phyloP scores from a whole-genome alignment of 108 stramenopile genomes.

The Nitzschia sp. region DNA sequence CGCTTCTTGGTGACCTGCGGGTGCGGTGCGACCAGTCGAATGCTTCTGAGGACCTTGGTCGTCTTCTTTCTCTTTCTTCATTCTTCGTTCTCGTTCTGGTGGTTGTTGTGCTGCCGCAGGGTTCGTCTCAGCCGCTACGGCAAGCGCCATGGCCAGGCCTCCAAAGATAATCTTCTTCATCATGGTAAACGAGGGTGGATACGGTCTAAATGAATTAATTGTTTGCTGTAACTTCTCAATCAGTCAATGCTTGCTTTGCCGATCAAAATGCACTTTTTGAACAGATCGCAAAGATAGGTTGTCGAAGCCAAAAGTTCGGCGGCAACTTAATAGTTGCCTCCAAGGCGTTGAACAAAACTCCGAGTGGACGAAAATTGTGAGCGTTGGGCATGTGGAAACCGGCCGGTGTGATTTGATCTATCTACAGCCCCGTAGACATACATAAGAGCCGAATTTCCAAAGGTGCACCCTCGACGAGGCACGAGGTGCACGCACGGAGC shows the following conservation, averaged over 20 bases:
- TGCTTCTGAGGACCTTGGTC: too few species aligned
- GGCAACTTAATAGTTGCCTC: too few species aligned
- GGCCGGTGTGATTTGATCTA: not conserved
- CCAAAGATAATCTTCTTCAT: slow-evolving; percentile 5
- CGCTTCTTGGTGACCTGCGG: too few species aligned
- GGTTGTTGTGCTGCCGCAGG: not conserved
- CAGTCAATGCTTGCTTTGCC: too few species aligned
- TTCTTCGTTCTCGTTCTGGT: not conserved
- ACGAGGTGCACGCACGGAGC: not conserved
- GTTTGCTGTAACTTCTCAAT: too few species aligned
- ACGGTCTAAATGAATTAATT: too few species aligned
- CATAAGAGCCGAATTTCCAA: not conserved
- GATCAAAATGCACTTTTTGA: too few species aligned
- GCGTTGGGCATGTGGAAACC: not conserved
- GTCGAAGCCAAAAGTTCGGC: not conserved
- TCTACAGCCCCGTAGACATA: not conserved
- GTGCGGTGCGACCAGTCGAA: too few species aligned
- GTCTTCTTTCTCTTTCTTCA: too few species aligned
- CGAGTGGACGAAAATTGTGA: slow-evolving; percentile 1
- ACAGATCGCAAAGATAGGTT: too few species aligned
- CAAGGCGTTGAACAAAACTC: not conserved
- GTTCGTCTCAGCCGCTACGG: not conserved
- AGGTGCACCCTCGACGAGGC: not conserved
- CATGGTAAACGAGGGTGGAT: too few species aligned
- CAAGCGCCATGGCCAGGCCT: not conserved